phyloP scores from a whole-genome alignment of 2,329 filamentous ascomycete species.

The Thielaviopsis ethacetica region DNA sequence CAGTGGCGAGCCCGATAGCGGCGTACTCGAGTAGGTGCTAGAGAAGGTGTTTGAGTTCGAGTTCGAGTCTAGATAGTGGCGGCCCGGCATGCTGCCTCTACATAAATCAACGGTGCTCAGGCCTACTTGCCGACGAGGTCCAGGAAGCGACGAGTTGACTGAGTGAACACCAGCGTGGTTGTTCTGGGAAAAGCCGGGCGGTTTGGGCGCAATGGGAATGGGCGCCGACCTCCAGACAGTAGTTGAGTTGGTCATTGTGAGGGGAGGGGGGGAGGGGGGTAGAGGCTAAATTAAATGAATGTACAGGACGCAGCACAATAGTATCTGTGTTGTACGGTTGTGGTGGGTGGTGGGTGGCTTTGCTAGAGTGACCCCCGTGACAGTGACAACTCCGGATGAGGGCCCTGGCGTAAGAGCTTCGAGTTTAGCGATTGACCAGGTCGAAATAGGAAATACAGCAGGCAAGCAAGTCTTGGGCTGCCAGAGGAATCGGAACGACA shows the following conservation, averaged over 20 bases:
- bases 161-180: slow-evolving; percentile 23
- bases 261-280: slow-evolving; percentile 17
- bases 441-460: not conserved
- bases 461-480: not conserved
- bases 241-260: slow-evolving; percentile 35
- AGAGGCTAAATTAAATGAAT: slow-evolving; percentile 2
- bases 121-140: slow-evolving; percentile 26
- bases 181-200: slow-evolving; percentile 18
- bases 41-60: not conserved
- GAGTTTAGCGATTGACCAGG: not conserved
- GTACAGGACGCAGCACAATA: not conserved
- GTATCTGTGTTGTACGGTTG: slow-evolving; percentile 8
- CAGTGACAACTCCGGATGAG: not conserved
- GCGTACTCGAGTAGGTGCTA: slow-evolving; percentile 11
- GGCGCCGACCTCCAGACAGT: slow-evolving; percentile 44
- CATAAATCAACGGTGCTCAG: slow-evolving; percentile 31
- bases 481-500: not conserved
- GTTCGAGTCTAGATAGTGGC: slow-evolving; percentile 8
- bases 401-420: not conserved
- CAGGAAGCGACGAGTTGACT: slow-evolving; percentile 14
- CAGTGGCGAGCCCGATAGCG: not conserved
- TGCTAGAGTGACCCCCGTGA: not conserved
- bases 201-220: slow-evolving; percentile 49
- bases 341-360: not conserved
- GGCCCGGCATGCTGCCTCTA: slow-evolving; percentile 27